Conservation (phyloP, 2,329 filamentous ascomycete species). For the Plenodomus biglobosus region DNA sequence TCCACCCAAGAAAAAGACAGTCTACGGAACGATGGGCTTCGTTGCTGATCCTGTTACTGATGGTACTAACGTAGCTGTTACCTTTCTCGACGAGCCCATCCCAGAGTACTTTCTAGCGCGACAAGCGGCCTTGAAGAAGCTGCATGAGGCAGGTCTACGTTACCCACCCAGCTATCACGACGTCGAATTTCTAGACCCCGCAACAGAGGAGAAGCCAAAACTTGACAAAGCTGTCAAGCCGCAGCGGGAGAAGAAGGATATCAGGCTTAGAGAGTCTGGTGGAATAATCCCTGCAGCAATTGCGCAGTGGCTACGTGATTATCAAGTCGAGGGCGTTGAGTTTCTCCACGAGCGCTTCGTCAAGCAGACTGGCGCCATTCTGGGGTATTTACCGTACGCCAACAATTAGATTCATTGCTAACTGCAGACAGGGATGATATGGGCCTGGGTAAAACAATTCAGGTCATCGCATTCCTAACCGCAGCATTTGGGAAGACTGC, state of each 20-base stretch:
- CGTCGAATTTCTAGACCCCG: slow-evolving; percentile 74
- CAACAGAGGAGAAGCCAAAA: slow-evolving; percentile 67
- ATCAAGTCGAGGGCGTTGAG: slow-evolving; percentile 80
- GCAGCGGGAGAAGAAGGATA: slow-evolving; percentile 71
- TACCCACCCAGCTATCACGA: slow-evolving; percentile 76
- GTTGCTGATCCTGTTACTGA: slow-evolving; percentile 29
- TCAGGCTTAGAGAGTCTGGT: slow-evolving; percentile 71
- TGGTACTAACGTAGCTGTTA: slow-evolving; percentile 54
- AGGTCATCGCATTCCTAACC: slow-evolving; percentile 89
- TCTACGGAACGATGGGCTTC: slow-evolving; percentile 14
- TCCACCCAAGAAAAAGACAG: slow-evolving; percentile 19
- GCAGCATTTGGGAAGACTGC: slow-evolving; percentile 93
- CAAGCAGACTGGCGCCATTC: slow-evolving; percentile 83
- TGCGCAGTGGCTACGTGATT: slow-evolving; percentile 87
- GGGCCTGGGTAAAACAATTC: slow-evolving; percentile 95
- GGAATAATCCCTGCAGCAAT: slow-evolving; percentile 86
- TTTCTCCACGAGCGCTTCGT: slow-evolving; percentile 90
- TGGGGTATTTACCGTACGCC: slow-evolving; percentile 49
- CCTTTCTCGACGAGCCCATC: slow-evolving; percentile 64
- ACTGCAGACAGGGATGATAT: slow-evolving; percentile 72
- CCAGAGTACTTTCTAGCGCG: slow-evolving; percentile 73
- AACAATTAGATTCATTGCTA: neutral
- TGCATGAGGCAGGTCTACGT: slow-evolving; percentile 69
- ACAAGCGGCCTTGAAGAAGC: slow-evolving; percentile 67
- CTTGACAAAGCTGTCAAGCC: slow-evolving; percentile 64